Conservation (phyloP, 768 basidiomycete genomes). For the Suillus paluster region DNA sequence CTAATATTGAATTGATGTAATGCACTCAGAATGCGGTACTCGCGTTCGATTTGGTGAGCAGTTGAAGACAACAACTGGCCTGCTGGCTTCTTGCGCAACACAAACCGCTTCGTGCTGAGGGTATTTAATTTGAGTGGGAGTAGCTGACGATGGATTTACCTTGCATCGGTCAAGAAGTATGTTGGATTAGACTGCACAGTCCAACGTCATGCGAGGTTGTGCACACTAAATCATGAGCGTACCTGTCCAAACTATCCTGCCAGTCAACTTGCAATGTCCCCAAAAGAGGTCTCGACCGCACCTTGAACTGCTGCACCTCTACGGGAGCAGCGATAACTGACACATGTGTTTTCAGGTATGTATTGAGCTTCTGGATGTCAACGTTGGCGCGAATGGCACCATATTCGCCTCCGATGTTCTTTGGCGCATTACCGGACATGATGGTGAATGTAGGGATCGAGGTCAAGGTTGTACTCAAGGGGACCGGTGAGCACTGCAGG, state of each 20-base stretch:
- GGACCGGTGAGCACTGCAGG: background rate
- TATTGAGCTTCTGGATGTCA: slow-evolving; percentile 63
- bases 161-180: slow-evolving; percentile 85
- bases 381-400: slow-evolving; percentile 75
- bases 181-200: slow-evolving; percentile 86
- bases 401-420: slow-evolving; percentile 74
- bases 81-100: slow-evolving; percentile 91
- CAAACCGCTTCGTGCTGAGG: slow-evolving; percentile 63
- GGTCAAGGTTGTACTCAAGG: background rate
- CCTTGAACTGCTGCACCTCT: slow-evolving; percentile 91
- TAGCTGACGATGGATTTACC: slow-evolving; percentile 38
- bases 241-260: slow-evolving; percentile 85
- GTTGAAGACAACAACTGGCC: slow-evolving; percentile 87
- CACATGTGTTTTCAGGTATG: slow-evolving; percentile 64
- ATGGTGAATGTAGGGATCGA: background rate
- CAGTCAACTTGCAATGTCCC: background rate
- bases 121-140: slow-evolving; percentile 7
- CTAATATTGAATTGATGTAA: slow-evolving; percentile 73
- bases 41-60: slow-evolving; percentile 95
- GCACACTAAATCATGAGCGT: slow-evolving; percentile 21
- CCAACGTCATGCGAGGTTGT: background rate
- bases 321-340: slow-evolving; percentile 65
- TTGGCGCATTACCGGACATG: slow-evolving; percentile 31
- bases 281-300: slow-evolving; percentile 37
- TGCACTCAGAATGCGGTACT: slow-evolving; percentile 81